A percentile compares a stretch with the other conserved stretches of the same genome.
Conservation (phyloP, 176 grass and related monocot genomes). For the Triticum monococcum region DNA sequence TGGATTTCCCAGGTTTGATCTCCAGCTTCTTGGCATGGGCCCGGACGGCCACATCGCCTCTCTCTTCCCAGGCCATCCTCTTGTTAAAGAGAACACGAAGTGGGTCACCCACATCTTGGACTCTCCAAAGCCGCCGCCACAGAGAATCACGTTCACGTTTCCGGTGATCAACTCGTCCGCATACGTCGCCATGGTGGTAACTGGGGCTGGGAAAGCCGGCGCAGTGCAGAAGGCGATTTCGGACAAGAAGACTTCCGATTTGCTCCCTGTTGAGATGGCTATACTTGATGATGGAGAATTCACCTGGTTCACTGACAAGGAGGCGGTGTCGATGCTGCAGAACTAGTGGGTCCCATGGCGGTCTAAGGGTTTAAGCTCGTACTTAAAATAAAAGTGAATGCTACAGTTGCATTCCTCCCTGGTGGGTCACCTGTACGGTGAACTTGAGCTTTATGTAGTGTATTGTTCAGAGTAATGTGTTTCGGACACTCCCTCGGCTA, state of each 20-base stretch:
- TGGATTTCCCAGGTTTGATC: conserved; percentile 81
- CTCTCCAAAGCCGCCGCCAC: conserved; percentile 94
- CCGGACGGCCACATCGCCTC: conserved; percentile 96
- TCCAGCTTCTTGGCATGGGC: conserved; percentile 95
- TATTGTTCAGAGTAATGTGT: conserved; percentile 15
- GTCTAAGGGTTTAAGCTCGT: conserved; percentile 1
- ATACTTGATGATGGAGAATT: conserved; percentile 79
- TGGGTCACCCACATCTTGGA: conserved; percentile 94
- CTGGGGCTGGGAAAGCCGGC: conserved; percentile 60
- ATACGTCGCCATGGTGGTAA: conserved; percentile 85
- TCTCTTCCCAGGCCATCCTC: conserved; percentile 89
- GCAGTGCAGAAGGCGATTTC: conserved; percentile 73
- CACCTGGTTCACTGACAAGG: conserved; percentile 94
- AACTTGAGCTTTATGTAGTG: conserved; percentile 13
- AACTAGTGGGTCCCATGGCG: conserved; percentile 35
- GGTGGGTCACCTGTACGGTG: conserved; percentile 7
- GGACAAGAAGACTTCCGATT: conserved; percentile 47
- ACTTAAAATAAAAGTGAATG: conserved; percentile 24
- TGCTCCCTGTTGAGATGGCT: conserved; percentile 84
- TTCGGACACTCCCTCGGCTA: neutral
- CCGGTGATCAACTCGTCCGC: conserved; percentile 91
- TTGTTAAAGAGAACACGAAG: conserved; percentile 63
- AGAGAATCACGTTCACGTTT: conserved; percentile 94
- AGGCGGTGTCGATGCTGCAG: conserved; percentile 63
- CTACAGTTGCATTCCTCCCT: neutral